Base-by-base conservation (phyloP, 495 filamentous ascomycete species). In the Lasiosphaeris hirsuta region DNA sequence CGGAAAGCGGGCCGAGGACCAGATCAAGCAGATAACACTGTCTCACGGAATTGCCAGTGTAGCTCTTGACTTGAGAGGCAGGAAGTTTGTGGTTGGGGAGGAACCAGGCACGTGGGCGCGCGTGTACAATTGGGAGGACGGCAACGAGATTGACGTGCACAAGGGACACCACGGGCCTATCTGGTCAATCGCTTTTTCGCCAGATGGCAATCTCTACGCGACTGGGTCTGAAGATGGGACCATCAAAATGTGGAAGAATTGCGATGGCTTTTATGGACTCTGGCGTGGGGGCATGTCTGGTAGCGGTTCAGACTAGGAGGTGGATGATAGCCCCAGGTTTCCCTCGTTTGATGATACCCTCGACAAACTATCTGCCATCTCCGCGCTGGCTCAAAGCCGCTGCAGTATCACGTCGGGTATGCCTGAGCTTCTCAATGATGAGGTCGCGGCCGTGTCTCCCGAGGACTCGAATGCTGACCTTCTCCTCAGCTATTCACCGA, bases 151-250 rank as follows among this genome's bases (percentile, higher is more conserved):
- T 17, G 92, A 98, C 63, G 85, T 94, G 15, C 91, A 95, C 78
- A 97, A 96, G 72, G 95, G 94, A 17, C 95, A 97, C 67, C 94
- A 98, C 68, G 94, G 95, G 10, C 92, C 92, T 9, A 92, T 97
- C 55, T 97, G 94, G 95, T 94, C 89, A 15, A 82, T 95, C 51
- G 86, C 85, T 52, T 97, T 97, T 74, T 93, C 90, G 9, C 94
- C 94, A 1, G 92, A 97, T 70, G 92, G 91, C 30, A 96, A 93
- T 69, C 73, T 97, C 10, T 98, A 96, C 69, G 93, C 90, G 7
- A 97, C 95, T 1, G 94, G 92, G 23, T 96, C 92, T 41, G 94
- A 98, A 65, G 94, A 98, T 69, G 94, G 94, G 41, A 98, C 94
- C 0, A 92, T 98, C 67, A 98, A 97, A 73, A 77, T 98, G 77